Evolutionary conservation across 164 flowering plant species (phyloP), one percentile per base, ranked within the genome.

Genomic region (Akebia trifoliata): DNA sequence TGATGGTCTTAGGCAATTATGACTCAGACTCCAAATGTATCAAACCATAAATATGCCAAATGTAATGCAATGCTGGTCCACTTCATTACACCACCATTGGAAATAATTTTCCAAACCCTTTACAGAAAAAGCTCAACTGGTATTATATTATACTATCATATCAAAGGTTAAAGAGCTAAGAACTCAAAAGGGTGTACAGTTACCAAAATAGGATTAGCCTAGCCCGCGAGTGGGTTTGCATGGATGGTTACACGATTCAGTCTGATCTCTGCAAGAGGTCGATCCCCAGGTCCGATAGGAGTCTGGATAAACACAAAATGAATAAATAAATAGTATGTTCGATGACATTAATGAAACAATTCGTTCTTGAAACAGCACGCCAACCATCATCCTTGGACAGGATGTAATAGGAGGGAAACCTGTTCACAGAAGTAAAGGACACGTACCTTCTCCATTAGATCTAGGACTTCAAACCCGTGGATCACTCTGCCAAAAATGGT

Each of bases 391-490:
- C 0, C 12, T 8, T 39, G 4, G 31, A 21, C 24, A 38, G 28
- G 37, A 17, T 28, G 40, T 2, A 31, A 47, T 35, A 49, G 11
- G 52, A 34, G 9, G 9, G 5, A 4, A 34, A 34, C 36, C 9
- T 5, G 36, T 26, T 17, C 36, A 1, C 11, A 18, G 55, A 58
- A n/a, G 9, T 14, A 39, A 42, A 29, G 26, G 6, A 0, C 53
- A 48, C 15, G 15, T 72, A 90, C 97, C 91, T 90, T 87, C 60
- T 90, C 96, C 97, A 90, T 90, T 63, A 90, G 40, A 70, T 90
- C 97, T 51, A 94, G 85, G 45, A 93, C 96, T 76, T 93, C 99
- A 73, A 93, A 90, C 3, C 99, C 99, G 69, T 94, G 97, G 69
- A 94, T 93, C 52, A 93, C 99, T 78, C 72, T 83, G 48, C 99